Evolutionary conservation across 108 stramenopile genomes (phyloP).

Genomic region (Skeletonema costatum): DNA sequence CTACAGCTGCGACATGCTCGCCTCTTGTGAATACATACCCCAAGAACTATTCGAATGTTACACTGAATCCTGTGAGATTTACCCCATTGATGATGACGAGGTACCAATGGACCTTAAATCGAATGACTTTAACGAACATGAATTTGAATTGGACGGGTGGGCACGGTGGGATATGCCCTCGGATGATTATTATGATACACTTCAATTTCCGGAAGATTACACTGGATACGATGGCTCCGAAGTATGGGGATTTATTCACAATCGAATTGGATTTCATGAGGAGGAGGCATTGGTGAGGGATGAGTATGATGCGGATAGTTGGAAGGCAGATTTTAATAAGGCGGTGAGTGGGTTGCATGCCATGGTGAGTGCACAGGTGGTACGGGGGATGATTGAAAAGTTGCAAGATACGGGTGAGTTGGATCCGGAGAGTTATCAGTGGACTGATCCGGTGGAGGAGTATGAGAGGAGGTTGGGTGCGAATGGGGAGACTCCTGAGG

Average conservation of each 20-base stretch:
- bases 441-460: slow-evolving; percentile 78
- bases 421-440: slow-evolving; percentile 48
- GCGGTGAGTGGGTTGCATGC: slow-evolving; percentile 86
- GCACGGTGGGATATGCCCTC: slow-evolving; percentile 91
- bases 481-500: slow-evolving; percentile 79
- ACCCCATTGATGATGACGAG: slow-evolving; percentile 87
- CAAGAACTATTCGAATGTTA: slow-evolving; percentile 90
- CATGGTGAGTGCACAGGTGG: slow-evolving; percentile 82
- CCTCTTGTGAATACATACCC: slow-evolving; percentile 89
- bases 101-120: slow-evolving; percentile 57
- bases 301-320: slow-evolving; percentile 77
- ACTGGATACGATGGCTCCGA: slow-evolving; percentile 87
- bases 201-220: slow-evolving; percentile 83
- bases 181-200: slow-evolving; percentile 88
- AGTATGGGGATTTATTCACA: slow-evolving; percentile 86
- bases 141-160: slow-evolving; percentile 89
- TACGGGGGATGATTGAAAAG: slow-evolving; percentile 74
- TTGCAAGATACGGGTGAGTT: slow-evolving; percentile 57
- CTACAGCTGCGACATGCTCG: slow-evolving; percentile 86
- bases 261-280: slow-evolving; percentile 71
- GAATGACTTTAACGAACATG: slow-evolving; percentile 59
- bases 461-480: slow-evolving; percentile 73
- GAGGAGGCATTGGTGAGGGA: slow-evolving; percentile 18
- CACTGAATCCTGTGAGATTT: slow-evolving; percentile 88
- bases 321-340: slow-evolving; percentile 92